Evolutionary conservation across 768 basidiomycete genomes (phyloP), one percentile per base, ranked within the genome.

Genomic region (Nidularia sp.): DNA sequence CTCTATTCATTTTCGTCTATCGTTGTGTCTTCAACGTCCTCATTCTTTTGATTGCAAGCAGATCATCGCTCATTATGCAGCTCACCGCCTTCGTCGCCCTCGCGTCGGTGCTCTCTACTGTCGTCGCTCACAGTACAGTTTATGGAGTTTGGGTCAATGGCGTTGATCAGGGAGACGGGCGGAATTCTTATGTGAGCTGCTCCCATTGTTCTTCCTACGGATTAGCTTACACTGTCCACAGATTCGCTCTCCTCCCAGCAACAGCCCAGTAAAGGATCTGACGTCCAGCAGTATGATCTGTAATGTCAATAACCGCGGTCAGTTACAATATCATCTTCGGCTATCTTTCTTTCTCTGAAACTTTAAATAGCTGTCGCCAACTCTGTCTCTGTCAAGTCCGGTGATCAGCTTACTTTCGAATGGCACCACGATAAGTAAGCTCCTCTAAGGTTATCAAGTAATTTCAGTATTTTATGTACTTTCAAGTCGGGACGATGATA

Each of bases 81-180:
- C 47, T 66, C 41, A 41, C 45, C 7, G 47, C 57, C 44, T 51
- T 64, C 32, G 44, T 60, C 25, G 49, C 60, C n/a, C 36, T 65
- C 18, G 55, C 61, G 8, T 62, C 66, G 10, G 54, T 63, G 22
- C 48, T 64, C 34, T 51, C 57, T 25, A 52, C 60, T 10, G 58
- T 57, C 29, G 54, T 58, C 34, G 70, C 70, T 8, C 70, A 72
- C 47, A 59, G 64, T 33, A 68, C 66, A 4, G 63, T 72, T n/a
- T 72, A 63, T 57, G 62, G 69, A 45, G 65, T 68, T 34, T 70
- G 68, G 69, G 63, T 72, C 46, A 70, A 72, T 51, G 68, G 64
- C 29, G 66, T 68, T 41, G 64, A 68, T 49, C 69, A 72, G 53
- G 71, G 70, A 33, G 62, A 65, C 53, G 67, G 70, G 35, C 57